Evolutionary conservation across 805 yeast genomes (phyloP), one percentile per base, ranked within the genome.

Genomic region (Yarrowia alimentaria): DNA sequence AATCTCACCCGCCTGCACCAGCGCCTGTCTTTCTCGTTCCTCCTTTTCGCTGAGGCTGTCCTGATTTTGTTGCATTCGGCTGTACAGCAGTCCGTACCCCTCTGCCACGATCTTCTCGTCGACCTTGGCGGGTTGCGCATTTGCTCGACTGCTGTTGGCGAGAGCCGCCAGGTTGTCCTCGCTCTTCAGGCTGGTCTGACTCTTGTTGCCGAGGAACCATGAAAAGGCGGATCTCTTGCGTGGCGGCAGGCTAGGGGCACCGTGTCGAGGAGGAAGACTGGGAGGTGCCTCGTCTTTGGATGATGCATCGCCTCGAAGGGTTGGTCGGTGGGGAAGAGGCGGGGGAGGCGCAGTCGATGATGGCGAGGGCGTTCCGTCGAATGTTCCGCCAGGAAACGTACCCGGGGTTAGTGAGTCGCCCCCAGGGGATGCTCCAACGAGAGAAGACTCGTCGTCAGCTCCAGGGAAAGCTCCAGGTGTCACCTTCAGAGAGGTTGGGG

Each of bases 261-360:
- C 58, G 13, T 57, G 58, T 11, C 66, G 55, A 6, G 66, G 63
- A n/a, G 66, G 66, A 6, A 63, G 54, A 5, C 64, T 61, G 18
- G 66, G 66, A 6, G 61, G 49, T 7, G 50, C 14, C 3, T 22
- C 37, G 3, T 24, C 37, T 12, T 21, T 13, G 7, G 37, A 16
- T 2, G 35, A 9, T 4, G 37, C 19, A 3, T 40, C 47, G 3
- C 33, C 33, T 9, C 19, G 25, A 14, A 29, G 19, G 18, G 53
- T 18, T 18, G 45, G 25, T 21, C 54, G 51, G 52, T 52, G 31
- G 13, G 52, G 55, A 6, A 49, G 50, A 3, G 55, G 55, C 11
- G 52, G 40, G 16, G 47, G 52, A 14, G 55, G 51, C n/a, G 6
- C 38, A 13, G 52, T 19, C 4, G 55, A 25, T 19, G 19, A 14